Evolutionary conservation across 768 basidiomycete genomes (phyloP).

Genomic region (Auricularia sp.): DNA sequence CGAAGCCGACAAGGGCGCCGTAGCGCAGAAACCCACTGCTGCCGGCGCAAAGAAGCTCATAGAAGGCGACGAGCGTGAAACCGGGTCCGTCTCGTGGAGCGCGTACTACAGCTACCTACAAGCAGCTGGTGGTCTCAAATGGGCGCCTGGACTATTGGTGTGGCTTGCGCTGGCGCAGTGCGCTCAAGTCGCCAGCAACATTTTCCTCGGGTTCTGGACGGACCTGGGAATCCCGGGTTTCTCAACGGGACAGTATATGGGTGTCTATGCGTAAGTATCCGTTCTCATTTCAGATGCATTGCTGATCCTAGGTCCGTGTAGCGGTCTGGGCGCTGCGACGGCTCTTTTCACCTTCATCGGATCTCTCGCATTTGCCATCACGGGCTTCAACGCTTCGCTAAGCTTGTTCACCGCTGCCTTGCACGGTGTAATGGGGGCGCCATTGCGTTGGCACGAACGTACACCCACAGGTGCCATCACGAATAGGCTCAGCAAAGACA

Average conservation of each 20-base stretch:
- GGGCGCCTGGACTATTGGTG: constrained; percentile 32
- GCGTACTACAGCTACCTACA: constrained; percentile 40
- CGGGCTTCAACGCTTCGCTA: background rate
- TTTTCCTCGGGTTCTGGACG: constrained; percentile 72
- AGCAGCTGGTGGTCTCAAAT: constrained; percentile 32
- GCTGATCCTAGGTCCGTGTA: background rate
- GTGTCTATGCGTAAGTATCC: constrained; percentile 24
- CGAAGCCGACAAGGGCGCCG: constrained; percentile 9
- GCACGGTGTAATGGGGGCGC: constrained; percentile 45
- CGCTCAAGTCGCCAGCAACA: constrained; percentile 49
- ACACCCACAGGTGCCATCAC: constrained; percentile 54
- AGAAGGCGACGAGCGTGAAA: constrained; percentile 48
- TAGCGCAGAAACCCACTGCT: constrained; percentile 19
- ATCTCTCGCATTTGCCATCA: background rate
- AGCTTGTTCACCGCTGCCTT: constrained; percentile 47
- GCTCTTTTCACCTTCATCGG: background rate
- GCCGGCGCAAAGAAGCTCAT: constrained; percentile 17
- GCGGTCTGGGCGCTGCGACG: background rate
- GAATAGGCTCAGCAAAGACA: constrained; percentile 51
- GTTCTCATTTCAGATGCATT: background rate
- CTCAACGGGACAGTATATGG: constrained; percentile 59
- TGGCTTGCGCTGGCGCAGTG: constrained; percentile 39
- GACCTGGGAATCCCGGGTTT: constrained; percentile 42
- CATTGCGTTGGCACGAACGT: constrained; percentile 61
- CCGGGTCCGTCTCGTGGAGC: constrained; percentile 40